These are phyloP conservation scores for Gossypium australe DNA, from an alignment of 345 rosid genomes.

Conservation along the genomic window DNA sequence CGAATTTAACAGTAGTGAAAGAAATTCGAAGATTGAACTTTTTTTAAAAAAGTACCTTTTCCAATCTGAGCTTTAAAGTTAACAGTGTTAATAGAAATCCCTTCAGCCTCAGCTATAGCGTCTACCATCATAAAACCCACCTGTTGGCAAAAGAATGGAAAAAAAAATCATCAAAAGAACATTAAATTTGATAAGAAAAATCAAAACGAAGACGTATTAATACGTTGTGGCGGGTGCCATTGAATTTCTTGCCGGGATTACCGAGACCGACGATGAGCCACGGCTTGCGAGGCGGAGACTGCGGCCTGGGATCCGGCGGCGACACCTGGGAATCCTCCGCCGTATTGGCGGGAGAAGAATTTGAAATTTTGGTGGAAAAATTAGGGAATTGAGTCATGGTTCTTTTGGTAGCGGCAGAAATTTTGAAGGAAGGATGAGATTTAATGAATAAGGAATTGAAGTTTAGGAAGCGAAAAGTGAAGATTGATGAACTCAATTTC, in stretches of 20 bases:
- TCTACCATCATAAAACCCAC: slow-evolving; percentile 91
- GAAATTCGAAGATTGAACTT: neutral
- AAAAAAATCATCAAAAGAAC: neutral
- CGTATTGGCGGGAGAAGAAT: neutral
- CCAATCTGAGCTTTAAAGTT: slow-evolving; percentile 74
- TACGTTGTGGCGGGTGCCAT: slow-evolving; percentile 86
- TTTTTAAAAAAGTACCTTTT: slow-evolving; percentile 42
- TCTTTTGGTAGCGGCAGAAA: neutral
- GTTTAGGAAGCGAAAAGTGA: neutral
- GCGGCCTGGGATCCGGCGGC: neutral
- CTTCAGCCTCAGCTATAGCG: slow-evolving; percentile 81
- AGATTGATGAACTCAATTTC: slow-evolving; percentile 4
- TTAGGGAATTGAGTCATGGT: slow-evolving; percentile 3
- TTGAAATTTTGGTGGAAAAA: neutral
- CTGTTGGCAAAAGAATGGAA: neutral
- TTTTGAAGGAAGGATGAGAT: neutral
- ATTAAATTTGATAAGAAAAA: neutral
- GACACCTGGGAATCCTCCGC: neutral
- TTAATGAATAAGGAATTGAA: neutral
- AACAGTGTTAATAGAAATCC: slow-evolving; percentile 59
- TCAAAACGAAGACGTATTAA: neutral
- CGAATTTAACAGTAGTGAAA: neutral
- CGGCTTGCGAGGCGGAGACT: neutral
- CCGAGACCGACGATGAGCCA: slow-evolving; percentile 95
- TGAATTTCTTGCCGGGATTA: slow-evolving; percentile 72